Conservation (phyloP, 352 stramenopile genomes). For the Globisporangium camurandrum region DNA sequence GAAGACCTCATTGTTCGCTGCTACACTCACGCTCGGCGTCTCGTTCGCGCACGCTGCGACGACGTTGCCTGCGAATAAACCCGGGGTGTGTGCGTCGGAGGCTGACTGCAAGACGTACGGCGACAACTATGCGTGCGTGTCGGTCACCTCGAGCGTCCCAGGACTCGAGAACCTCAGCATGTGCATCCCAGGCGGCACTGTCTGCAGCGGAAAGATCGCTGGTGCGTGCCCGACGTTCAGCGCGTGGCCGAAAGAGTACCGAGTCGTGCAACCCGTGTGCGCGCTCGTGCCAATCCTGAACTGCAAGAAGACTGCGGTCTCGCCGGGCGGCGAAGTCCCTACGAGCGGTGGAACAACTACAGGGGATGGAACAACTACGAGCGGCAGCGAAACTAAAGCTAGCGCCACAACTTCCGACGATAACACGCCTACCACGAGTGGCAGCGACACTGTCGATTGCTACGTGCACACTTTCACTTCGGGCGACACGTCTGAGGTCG, state of each 20-base stretch:
- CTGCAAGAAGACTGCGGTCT: conserved; percentile 49
- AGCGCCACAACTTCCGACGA: too few species aligned
- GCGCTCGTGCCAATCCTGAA: conserved; percentile 55
- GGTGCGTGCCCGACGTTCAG: conserved; percentile 67
- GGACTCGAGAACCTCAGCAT: conserved; percentile 58
- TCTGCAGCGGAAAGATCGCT: conserved; percentile 54
- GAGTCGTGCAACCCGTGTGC: conserved; percentile 60
- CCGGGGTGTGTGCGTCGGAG: conserved; percentile 38
- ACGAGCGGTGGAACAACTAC: too few species aligned
- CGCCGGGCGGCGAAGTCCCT: conserved; percentile 9
- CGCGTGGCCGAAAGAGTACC: conserved; percentile 64
- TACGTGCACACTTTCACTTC: conserved; percentile 58
- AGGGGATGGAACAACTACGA: too few species aligned
- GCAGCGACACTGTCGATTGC: conserved; percentile 49
- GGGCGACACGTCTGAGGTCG: conserved; percentile 23
- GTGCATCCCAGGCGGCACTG: conserved; percentile 43
- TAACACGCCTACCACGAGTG: conserved; percentile 10
- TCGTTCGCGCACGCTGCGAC: conserved; percentile 9
- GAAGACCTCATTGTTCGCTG: conserved; percentile 10
- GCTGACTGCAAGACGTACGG: conserved; percentile 53
- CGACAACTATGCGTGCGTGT: conserved; percentile 53
- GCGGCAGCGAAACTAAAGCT: too few species aligned
- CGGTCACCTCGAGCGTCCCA: conserved; percentile 49
- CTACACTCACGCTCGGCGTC: conserved; percentile 6
- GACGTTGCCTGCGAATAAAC: conserved; percentile 37